Evolutionary conservation across 2,329 filamentous ascomycete genomes (phyloP).

Genomic region (Trichoderma sp.): DNA sequence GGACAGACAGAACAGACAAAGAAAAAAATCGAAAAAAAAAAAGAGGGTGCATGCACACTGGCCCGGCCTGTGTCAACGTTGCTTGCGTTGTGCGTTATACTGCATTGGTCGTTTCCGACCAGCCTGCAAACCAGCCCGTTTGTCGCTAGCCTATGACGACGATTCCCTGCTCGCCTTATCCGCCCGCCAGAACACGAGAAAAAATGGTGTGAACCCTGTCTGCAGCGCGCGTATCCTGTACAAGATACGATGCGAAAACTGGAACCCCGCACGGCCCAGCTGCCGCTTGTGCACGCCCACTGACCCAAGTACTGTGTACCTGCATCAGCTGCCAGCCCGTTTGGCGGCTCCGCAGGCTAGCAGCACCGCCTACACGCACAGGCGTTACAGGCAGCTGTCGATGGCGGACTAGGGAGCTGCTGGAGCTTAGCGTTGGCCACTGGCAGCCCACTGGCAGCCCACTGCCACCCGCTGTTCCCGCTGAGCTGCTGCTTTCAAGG

Average conservation of each 20-base stretch:
- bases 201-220: constrained; percentile 9
- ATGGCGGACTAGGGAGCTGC: background rate
- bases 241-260: constrained; percentile 16
- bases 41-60: background rate
- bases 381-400: background rate
- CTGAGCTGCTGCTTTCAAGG: background rate
- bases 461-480: constrained; percentile 15
- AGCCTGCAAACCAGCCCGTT: background rate
- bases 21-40: background rate
- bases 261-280: background rate
- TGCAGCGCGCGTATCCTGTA: constrained; percentile 7
- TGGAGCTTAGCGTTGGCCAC: background rate
- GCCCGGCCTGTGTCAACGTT: constrained; percentile 10
- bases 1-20: background rate
- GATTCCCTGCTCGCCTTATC: constrained; percentile 15
- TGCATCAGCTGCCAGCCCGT: constrained; percentile 7
- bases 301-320: constrained; percentile 12
- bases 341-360: constrained; percentile 5
- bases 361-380: background rate
- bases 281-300: background rate
- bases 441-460: constrained; percentile 17
- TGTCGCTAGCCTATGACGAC: constrained; percentile 3
- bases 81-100: constrained; percentile 14
- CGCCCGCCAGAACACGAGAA: constrained; percentile 19
- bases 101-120: constrained; percentile 11